A percentile compares a stretch with the other conserved stretches of the same genome.
Conservation (phyloP, 2,329 filamentous ascomycete species). For the Aspergillus caelatus region DNA sequence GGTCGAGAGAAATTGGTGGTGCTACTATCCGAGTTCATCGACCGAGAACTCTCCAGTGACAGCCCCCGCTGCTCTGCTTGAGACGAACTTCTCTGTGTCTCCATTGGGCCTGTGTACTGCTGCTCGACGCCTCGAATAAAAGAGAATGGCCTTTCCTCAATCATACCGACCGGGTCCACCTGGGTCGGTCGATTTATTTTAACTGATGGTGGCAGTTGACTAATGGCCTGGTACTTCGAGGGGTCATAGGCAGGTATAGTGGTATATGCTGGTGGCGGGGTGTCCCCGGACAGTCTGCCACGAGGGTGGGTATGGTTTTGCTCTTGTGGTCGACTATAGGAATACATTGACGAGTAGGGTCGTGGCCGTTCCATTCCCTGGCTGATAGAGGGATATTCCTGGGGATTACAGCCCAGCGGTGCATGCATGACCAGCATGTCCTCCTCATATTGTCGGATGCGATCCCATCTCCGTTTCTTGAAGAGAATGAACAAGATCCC, state of each 20-base stretch:
- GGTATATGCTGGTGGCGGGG: slow-evolving; percentile 32
- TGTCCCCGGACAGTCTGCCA: slow-evolving; percentile 12
- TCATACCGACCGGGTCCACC: not conserved
- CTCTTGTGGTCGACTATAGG: slow-evolving; percentile 8
- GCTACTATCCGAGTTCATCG: slow-evolving; percentile 5
- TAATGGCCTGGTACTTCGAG: slow-evolving; percentile 30
- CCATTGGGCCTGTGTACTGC: not conserved
- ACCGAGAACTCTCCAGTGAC: slow-evolving; percentile 8
- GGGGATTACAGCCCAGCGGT: slow-evolving; percentile 4
- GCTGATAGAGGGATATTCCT: slow-evolving; percentile 6
- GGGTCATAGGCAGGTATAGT: slow-evolving; percentile 38
- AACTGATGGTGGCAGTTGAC: slow-evolving; percentile 6
- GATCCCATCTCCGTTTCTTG: slow-evolving; percentile 29
- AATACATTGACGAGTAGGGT: slow-evolving; percentile 11
- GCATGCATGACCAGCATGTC: slow-evolving; percentile 15
- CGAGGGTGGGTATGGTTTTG: not conserved
- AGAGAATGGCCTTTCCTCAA: slow-evolving; percentile 5
- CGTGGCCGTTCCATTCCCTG: slow-evolving; percentile 11
- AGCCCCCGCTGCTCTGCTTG: not conserved
- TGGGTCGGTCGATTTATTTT: slow-evolving; percentile 1
- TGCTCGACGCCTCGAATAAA: slow-evolving; percentile 1
- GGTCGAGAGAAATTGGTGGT: slow-evolving; percentile 5
- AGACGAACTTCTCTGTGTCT: not conserved
- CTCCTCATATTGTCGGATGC: slow-evolving; percentile 24
- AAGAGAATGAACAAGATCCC: slow-evolving; percentile 27